Base-by-base conservation (phyloP, 441 rosid species). In the Eruca vesicaria region DNA sequence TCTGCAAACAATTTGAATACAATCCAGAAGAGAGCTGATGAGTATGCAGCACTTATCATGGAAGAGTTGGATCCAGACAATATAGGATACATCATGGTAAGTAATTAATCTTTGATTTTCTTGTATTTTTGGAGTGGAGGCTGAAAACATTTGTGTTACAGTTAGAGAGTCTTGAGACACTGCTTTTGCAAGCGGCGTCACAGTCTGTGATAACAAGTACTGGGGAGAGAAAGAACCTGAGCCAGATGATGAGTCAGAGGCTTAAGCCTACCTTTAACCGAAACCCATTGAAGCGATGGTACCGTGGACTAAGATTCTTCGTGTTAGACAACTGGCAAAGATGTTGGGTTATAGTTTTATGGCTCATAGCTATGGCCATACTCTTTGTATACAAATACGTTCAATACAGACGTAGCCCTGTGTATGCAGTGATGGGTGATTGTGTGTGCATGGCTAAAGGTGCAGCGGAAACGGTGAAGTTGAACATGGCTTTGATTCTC, bases 371-470 rank as follows among this genome's bases (percentile, higher is more conserved):
- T 9, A 82, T 85, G 86, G 81, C 78, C 4, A 81, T 79, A 12
- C 82, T 88, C 7, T 88, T 86, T 59, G 43, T 68, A 6, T 88
- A 81, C 81, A 88, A 88, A 67, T 88, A 41, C 55, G 21, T 84
- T 0, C 86, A 88, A 1, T 88, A 88, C 55, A 36, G 38, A 15
- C 68, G 62, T 41, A 82, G 80, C 52, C 83, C 69, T 36, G 90
- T 84, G 31, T 86, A 69, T 77, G 7, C 68, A 18, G 86, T 88
- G 21, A 81, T 88, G 89, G 88, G 90, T 3, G 29, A 61, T 33
- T 88, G 89, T 62, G 87, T 88, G 8, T 88, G 90, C 68, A 59
- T 84, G 52, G 93, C 93, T 12, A 88, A 88, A 74, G 93, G 90
- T 28, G 90, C 87, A n/a, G 93, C 89, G 0, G 90, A 88, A 76